A percentile compares a stretch with the other conserved stretches of the same genome.
phyloP scores from a whole-genome alignment of 2,329 filamentous ascomycete species.

The Colletotrichum cordylinicola region DNA sequence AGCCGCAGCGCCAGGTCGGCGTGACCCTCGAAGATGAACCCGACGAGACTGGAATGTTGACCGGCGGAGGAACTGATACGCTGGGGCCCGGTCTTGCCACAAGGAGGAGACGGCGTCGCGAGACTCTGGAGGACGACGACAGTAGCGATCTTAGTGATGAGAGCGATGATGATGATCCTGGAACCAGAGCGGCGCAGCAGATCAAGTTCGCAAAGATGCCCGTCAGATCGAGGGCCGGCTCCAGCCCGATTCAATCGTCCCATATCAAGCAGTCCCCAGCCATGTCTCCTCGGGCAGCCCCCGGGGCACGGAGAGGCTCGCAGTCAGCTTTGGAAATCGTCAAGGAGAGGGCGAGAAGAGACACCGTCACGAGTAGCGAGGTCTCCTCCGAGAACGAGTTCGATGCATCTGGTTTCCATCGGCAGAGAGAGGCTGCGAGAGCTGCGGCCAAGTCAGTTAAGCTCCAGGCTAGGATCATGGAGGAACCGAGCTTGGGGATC shows the following conservation, averaged over 20 bases:
- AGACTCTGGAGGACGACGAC: conserved; percentile 84
- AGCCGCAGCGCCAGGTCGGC: conserved; percentile 68
- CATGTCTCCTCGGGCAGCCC: conserved; percentile 52
- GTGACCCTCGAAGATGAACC: conserved; percentile 73
- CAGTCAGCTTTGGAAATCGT: conserved; percentile 74
- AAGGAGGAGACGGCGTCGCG: conserved; percentile 69
- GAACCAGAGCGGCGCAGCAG: conserved; percentile 77
- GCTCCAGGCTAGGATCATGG: conserved; percentile 58
- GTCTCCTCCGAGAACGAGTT: conserved; percentile 84
- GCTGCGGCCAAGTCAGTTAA: conserved; percentile 61
- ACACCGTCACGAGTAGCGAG: conserved; percentile 83
- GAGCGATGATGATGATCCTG: conserved; percentile 76
- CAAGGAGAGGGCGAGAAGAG: conserved; percentile 72
- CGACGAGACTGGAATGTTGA: conserved; percentile 76
- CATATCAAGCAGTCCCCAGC: conserved; percentile 60
- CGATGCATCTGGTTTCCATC: conserved; percentile 69
- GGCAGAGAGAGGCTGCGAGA: conserved; percentile 65
- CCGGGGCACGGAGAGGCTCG: conserved; percentile 66
- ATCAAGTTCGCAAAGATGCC: conserved; percentile 98
- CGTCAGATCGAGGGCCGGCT: conserved; percentile 82
- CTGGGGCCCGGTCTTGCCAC: conserved; percentile 71
- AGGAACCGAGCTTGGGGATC: conserved; percentile 49
- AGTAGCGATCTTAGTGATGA: conserved; percentile 87
- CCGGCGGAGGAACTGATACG: conserved; percentile 70
- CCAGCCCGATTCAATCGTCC: conserved; percentile 80